phyloP scores from a whole-genome alignment of 805 yeast genomes.

The Sugiyamaella qingdaonensis region DNA sequence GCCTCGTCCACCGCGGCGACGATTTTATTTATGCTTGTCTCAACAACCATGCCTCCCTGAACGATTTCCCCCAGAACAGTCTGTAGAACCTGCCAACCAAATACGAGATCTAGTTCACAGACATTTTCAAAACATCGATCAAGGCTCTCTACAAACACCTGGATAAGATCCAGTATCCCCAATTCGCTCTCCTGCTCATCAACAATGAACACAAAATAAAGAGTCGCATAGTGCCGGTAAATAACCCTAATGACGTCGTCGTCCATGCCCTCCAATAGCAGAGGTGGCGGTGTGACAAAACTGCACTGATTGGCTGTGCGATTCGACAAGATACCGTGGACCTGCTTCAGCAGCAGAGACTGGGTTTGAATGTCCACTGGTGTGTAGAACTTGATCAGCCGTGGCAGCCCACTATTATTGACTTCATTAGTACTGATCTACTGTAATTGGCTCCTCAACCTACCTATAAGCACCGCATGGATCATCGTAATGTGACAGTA shows the following conservation, averaged over 20 bases:
- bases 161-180: conserved; percentile 89
- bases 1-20: conserved; percentile 53
- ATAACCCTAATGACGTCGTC: conserved; percentile 79
- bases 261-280: conserved; percentile 49
- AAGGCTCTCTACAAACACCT: conserved; percentile 92
- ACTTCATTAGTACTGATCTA: conserved; percentile 39
- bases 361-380: conserved; percentile 86
- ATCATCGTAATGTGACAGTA: conserved; percentile 48
- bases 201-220: conserved; percentile 93
- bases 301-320: conserved; percentile 78
- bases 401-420: conserved; percentile 85
- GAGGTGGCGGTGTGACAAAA: conserved; percentile 83
- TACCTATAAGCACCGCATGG: conserved; percentile 79
- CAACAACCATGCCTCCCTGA: conserved; percentile 98
- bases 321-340: conserved; percentile 67
- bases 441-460: conserved; percentile 29
- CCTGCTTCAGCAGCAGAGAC: conserved; percentile 72
- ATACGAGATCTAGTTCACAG: conserved; percentile 93
- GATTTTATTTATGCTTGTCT: conserved; percentile 75
- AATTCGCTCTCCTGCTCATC: conserved; percentile 94
- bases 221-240: conserved; percentile 89
- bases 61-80: conserved; percentile 81
- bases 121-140: conserved; percentile 92
- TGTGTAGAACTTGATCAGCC: conserved; percentile 86
- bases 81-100: conserved; percentile 96